phyloP scores from a whole-genome alignment of 306 rosid species.

The Pueraria montana region DNA sequence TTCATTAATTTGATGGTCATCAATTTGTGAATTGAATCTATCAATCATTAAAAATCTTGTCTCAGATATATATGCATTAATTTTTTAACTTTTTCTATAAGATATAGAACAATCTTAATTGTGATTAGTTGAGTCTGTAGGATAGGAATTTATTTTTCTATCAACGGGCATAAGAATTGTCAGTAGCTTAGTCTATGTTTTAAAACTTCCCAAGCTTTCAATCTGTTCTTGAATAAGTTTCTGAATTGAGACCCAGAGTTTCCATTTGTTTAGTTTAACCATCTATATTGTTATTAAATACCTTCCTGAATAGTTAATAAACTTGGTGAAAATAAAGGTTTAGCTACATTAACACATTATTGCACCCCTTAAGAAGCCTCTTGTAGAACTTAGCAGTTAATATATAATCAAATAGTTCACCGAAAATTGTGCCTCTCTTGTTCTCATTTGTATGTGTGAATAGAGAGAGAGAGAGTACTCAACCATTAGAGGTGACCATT shows the following conservation, averaged over 20 bases:
- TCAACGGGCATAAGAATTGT: slow-evolving; percentile 18
- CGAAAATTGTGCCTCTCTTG: neutral
- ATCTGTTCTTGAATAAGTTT: slow-evolving; percentile 33
- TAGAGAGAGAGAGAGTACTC: neutral
- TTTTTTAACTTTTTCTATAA: neutral
- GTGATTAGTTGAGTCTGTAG: slow-evolving; percentile 17
- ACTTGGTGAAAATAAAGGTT: neutral
- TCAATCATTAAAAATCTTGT: slow-evolving; percentile 14
- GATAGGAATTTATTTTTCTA: slow-evolving; percentile 10
- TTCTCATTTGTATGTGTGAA: neutral
- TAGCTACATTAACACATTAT: slow-evolving; percentile 21
- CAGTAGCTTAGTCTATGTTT: slow-evolving; percentile 23
- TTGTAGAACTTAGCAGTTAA: slow-evolving; percentile 5
- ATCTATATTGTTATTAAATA: neutral
- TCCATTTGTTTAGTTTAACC: slow-evolving; percentile 27
- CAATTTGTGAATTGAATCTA: slow-evolving; percentile 36
- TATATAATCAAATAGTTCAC: neutral
- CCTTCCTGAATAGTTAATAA: slow-evolving; percentile 36
- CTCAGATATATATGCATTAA: slow-evolving; percentile 23
- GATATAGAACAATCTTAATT: slow-evolving; percentile 34
- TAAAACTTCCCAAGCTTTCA: slow-evolving; percentile 31
- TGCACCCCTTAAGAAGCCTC: slow-evolving; percentile 23
- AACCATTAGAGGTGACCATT: slow-evolving; percentile 7
- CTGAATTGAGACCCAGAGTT: slow-evolving; percentile 34
- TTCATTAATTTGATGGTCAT: slow-evolving; percentile 31